Percentiles rank a stretch among this genome's conserved stretches.
Conservation (phyloP, 2,329 filamentous ascomycete genomes). For the Hypoxylon sp. region DNA sequence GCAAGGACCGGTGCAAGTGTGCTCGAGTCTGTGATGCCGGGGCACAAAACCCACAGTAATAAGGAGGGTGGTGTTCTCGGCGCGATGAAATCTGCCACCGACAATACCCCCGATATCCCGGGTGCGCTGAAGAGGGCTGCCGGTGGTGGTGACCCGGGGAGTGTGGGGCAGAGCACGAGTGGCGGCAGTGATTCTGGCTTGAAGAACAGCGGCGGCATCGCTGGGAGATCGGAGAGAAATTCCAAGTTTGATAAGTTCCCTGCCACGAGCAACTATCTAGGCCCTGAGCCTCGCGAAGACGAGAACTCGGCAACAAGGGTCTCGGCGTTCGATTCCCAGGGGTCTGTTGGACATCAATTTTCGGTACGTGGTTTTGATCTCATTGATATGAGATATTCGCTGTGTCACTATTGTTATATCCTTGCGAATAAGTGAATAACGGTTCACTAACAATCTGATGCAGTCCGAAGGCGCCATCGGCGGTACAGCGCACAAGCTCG, state of each 20-base stretch:
- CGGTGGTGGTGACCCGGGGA: slow-evolving; percentile 6
- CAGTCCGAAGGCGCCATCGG: slow-evolving; percentile 40
- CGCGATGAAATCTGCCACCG: slow-evolving; percentile 21
- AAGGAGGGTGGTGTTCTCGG: slow-evolving; percentile 25
- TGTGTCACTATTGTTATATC: background rate
- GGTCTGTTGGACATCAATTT: slow-evolving; percentile 39
- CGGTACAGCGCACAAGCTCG: slow-evolving; percentile 33
- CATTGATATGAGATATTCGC: background rate
- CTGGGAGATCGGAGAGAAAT: slow-evolving; percentile 19
- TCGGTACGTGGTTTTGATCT: slow-evolving; percentile 25
- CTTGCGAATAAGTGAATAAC: background rate
- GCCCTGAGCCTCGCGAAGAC: slow-evolving; percentile 6
- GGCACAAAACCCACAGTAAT: slow-evolving; percentile 9
- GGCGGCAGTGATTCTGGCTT: slow-evolving; percentile 10
- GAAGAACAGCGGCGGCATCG: slow-evolving; percentile 16
- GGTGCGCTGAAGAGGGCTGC: slow-evolving; percentile 13
- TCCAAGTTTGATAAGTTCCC: slow-evolving; percentile 33
- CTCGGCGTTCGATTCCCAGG: slow-evolving; percentile 39
- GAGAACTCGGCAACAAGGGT: slow-evolving; percentile 15
- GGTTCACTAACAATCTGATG: background rate
- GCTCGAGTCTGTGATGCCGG: slow-evolving; percentile 29
- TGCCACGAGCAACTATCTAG: slow-evolving; percentile 23
- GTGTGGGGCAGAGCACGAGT: slow-evolving; percentile 6
- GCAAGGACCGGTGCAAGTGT: slow-evolving; percentile 14
- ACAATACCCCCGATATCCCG: slow-evolving; percentile 10